Evolutionary conservation across 352 stramenopile genomes (phyloP), one percentile per base, ranked within the genome.

Genomic region (Pythium rhizo-oryzae): DNA sequence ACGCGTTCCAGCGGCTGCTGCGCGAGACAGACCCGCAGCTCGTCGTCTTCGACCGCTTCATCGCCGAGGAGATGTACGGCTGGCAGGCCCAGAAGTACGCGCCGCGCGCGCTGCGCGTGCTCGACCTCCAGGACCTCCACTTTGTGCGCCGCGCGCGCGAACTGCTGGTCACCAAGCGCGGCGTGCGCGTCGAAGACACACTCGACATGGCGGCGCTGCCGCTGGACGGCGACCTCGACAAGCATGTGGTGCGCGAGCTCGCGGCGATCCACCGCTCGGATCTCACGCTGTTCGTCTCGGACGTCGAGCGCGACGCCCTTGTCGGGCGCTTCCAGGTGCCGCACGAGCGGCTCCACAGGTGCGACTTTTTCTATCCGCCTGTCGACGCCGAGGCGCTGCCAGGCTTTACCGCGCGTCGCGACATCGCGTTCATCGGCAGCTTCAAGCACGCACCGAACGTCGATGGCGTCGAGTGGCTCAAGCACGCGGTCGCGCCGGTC

Each of bases 81-180:
- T 96, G 85, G 87, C 84, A 96, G 68, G 79, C 76, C 0, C 78
- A 80, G 18, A 83, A 90, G 65, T 92, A 90, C 60, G 82, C 82
- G n/a, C 90, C 91, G 3, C 63, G 89, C n/a, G 84, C 89, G 1
- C 62, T 94, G 19, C 80, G 90, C 23, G 81, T 99, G 16, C 63
- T 98, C 6, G 95, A 98, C 58, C 82, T 98, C 57, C 95, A 99
- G 72, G 95, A 99, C 67, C 75, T 98, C 25, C 94, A 99, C 67
- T 97, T 96, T 46, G 63, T 99, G 30, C 81, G 95, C 9, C 76
- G 84, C 8, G 79, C 80, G n/a, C 84, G 94, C 37, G 90, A 98
- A 72, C 70, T 78, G 52, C 69, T 92, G 13, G 84, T 97, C 13
- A 87, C 84, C 54, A 92, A 92, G 55, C 72, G 69, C 2, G 47